Evolutionary conservation across 176 grass and related monocot genomes (phyloP).

Genomic region (Ampelocalamus luodianensis): DNA sequence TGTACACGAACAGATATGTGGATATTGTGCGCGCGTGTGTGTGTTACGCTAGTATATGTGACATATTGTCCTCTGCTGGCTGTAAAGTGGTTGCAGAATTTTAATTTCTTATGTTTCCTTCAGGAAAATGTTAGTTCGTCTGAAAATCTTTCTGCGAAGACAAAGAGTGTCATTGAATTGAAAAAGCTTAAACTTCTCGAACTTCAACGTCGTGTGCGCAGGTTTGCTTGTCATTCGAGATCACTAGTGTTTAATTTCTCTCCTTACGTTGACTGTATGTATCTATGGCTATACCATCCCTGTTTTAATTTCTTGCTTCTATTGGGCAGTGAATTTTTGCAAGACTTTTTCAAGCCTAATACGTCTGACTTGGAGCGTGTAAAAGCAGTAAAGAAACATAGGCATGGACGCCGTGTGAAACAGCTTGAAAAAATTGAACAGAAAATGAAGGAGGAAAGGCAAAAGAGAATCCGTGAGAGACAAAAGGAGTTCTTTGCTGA

Average conservation of each 20-base stretch:
- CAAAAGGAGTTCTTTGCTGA: conserved; percentile 98
- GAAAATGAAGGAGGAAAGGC: conserved; percentile 99
- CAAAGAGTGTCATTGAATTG: conserved; percentile 95
- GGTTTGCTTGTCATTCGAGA: conserved; percentile 53
- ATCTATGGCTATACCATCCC: conserved; percentile 15
- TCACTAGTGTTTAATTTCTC: not conserved
- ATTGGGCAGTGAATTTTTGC: conserved; percentile 87
- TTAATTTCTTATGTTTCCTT: conserved; percentile 35
- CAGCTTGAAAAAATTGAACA: conserved; percentile 99
- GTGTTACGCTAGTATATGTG: not conserved
- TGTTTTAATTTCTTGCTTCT: conserved; percentile 44
- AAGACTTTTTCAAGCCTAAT: conserved; percentile 92
- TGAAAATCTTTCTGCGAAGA: conserved; percentile 89
- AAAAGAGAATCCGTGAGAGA: conserved; percentile 93
- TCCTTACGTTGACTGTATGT: not conserved
- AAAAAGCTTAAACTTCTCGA: conserved; percentile 99
- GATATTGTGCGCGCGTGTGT: not conserved
- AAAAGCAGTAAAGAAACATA: conserved; percentile 86
- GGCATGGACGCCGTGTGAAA: conserved; percentile 90
- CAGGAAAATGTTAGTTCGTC: conserved; percentile 94
- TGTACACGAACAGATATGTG: not conserved
- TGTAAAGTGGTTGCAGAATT: conserved; percentile 32
- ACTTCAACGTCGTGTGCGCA: conserved; percentile 83
- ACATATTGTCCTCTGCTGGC: conserved; percentile 1
- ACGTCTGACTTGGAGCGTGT: conserved; percentile 76